These are phyloP conservation scores for Quercus agrifolia DNA, from an alignment of 306 rosid species.

Conservation along the genomic window DNA sequence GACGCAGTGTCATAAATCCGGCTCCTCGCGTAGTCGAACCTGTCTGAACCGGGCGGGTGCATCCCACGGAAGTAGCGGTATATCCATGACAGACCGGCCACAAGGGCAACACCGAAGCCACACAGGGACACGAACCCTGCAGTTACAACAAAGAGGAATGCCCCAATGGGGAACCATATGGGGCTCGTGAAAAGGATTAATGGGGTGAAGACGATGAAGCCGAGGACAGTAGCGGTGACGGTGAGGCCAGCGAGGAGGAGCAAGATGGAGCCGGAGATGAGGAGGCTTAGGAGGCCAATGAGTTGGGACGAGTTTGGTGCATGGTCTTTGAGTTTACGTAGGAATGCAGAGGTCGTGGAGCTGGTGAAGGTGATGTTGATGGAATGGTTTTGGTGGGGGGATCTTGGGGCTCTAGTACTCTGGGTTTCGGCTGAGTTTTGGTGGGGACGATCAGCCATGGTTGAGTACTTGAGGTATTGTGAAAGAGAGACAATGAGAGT, in stretches of 20 bases:
- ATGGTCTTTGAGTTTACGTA: conserved; percentile 33
- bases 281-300: conserved; percentile 44
- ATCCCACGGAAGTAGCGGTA: conserved; percentile 65
- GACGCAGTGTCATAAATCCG: conserved; percentile 73
- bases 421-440: conserved; percentile 24
- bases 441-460: conserved; percentile 59
- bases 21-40: conserved; percentile 65
- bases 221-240: conserved; percentile 30
- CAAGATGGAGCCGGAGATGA: conserved; percentile 47
- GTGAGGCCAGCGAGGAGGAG: conserved; percentile 60
- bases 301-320: conserved; percentile 60
- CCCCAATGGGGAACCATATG: conserved; percentile 60
- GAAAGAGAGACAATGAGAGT: neutral
- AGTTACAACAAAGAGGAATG: conserved; percentile 24
- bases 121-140: conserved; percentile 42
- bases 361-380: too few relatives aligned
- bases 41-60: conserved; percentile 80
- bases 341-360: conserved; percentile 16
- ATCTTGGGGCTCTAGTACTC: neutral
- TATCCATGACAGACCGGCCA: conserved; percentile 52
- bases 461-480: neutral
- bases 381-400: neutral
- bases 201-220: conserved; percentile 46
- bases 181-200: conserved; percentile 61
- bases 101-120: conserved; percentile 34